phyloP scores from a whole-genome alignment of 441 rosid species.

The Populus tomentosa region DNA sequence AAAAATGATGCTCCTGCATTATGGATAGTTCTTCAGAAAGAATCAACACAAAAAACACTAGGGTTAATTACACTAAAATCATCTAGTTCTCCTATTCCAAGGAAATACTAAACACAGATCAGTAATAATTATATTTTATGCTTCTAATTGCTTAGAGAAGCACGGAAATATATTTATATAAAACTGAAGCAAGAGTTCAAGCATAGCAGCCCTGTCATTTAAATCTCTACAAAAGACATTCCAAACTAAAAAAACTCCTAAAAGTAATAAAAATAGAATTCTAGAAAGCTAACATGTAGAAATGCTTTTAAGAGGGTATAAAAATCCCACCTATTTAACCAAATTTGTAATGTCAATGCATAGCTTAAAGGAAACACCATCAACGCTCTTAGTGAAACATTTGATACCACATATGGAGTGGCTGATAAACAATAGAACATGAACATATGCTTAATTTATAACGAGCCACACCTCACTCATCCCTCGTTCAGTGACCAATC shows the following conservation, averaged over 20 bases:
- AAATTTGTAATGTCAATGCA: not conserved
- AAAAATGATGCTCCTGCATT: constrained; percentile 78
- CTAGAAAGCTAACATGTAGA: no score
- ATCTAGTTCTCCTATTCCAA: not conserved
- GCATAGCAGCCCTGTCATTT: not conserved
- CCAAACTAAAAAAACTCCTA: not conserved
- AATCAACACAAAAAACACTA: constrained; percentile 1
- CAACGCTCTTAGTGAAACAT: not conserved
- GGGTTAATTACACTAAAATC: not conserved
- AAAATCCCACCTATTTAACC: not conserved
- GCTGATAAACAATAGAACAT: not conserved
- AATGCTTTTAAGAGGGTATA: not conserved
- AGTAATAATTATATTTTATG: not conserved
- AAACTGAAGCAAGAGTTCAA: not conserved
- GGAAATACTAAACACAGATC: not conserved
- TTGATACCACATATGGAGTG: not conserved
- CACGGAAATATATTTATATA: not conserved
- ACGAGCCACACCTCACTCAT: not conserved
- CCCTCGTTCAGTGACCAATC: not conserved
- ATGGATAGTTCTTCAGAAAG: constrained; percentile 5
- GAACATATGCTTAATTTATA: not conserved
- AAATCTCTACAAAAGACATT: no score
- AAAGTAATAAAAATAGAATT: not conserved
- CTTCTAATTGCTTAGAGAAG: not conserved
- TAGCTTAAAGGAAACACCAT: not conserved